A percentile compares a stretch with the other conserved stretches of the same genome.
These are phyloP conservation scores for Pezicula radicicola DNA, from an alignment of 2,329 filamentous ascomycete genomes.

Conservation along the genomic window DNA sequence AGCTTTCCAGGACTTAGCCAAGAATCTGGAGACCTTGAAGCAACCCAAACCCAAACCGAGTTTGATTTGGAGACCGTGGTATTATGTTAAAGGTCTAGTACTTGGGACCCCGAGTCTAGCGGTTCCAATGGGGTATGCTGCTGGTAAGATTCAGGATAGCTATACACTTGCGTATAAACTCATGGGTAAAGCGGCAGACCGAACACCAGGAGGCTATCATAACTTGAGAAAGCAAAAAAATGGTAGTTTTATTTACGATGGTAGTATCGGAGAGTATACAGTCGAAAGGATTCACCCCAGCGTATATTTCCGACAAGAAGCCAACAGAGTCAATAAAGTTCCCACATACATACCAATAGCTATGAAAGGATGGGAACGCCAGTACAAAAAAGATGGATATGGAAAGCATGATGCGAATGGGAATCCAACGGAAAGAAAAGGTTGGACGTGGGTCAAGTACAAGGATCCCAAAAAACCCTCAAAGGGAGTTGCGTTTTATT, in stretches of 20 bases:
- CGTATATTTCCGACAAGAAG: neutral
- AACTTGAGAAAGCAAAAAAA: neutral
- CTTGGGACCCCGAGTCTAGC: neutral
- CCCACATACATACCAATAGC: neutral
- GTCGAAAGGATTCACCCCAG: neutral
- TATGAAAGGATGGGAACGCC: neutral
- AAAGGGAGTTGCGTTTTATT: neutral
- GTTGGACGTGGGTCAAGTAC: constrained; percentile 3
- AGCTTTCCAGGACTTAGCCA: neutral
- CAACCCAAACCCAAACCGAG: neutral
- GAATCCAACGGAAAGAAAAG: neutral
- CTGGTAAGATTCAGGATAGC: constrained; percentile 5
- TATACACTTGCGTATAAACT: constrained; percentile 2
- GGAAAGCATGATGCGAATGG: neutral
- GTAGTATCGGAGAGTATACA: neutral
- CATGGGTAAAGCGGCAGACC: constrained; percentile 3
- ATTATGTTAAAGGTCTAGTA: neutral
- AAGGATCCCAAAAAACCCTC: neutral
- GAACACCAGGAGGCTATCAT: constrained; percentile 1
- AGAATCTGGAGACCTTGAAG: neutral
- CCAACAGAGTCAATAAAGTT: neutral
- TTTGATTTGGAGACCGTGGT: neutral
- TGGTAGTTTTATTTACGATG: no score
- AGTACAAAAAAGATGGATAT: neutral
- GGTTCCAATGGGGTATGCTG: constrained; percentile 2